Conservation (phyloP, 192 early-diverging fungal species). For the Podila horticola region DNA sequence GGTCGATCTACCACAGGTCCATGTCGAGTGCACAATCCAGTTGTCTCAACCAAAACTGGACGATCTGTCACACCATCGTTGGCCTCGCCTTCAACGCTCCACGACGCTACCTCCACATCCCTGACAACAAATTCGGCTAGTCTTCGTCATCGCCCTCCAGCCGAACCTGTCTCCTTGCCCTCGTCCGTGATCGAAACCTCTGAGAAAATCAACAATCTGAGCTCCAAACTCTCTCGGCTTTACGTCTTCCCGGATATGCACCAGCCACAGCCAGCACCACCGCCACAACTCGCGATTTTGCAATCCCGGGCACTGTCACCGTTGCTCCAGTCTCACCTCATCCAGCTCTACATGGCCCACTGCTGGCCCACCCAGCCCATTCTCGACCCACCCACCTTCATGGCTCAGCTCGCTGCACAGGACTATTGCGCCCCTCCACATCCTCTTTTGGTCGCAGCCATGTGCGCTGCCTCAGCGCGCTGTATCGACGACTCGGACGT, state of each 20-base stretch:
- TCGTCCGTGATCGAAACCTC: slow-evolving; percentile 50
- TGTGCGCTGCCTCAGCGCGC: slow-evolving; percentile 35
- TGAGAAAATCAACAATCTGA: slow-evolving; percentile 52
- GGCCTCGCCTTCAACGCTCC: neutral
- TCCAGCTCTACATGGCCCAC: slow-evolving; percentile 41
- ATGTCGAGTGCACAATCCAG: slow-evolving; percentile 37
- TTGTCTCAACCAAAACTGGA: slow-evolving; percentile 9
- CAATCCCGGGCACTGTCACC: slow-evolving; percentile 49
- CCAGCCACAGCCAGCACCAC: slow-evolving; percentile 19
- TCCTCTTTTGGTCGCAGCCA: slow-evolving; percentile 39
- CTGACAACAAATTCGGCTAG: slow-evolving; percentile 6
- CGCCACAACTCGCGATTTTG: slow-evolving; percentile 41
- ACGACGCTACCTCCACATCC: neutral
- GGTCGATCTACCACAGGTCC: slow-evolving; percentile 41
- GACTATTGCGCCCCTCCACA: slow-evolving; percentile 47
- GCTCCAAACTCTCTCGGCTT: slow-evolving; percentile 49
- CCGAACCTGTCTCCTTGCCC: slow-evolving; percentile 26
- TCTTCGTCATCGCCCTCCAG: slow-evolving; percentile 42
- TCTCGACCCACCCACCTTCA: slow-evolving; percentile 43
- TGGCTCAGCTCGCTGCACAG: slow-evolving; percentile 41
- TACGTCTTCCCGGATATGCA: slow-evolving; percentile 40
- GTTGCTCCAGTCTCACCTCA: slow-evolving; percentile 44
- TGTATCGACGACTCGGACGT: slow-evolving; percentile 48
- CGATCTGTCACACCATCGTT: slow-evolving; percentile 29
- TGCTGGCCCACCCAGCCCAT: slow-evolving; percentile 46